phyloP scores from a whole-genome alignment of 257 asterid genomes.

The Rehmannia glutinosa region DNA sequence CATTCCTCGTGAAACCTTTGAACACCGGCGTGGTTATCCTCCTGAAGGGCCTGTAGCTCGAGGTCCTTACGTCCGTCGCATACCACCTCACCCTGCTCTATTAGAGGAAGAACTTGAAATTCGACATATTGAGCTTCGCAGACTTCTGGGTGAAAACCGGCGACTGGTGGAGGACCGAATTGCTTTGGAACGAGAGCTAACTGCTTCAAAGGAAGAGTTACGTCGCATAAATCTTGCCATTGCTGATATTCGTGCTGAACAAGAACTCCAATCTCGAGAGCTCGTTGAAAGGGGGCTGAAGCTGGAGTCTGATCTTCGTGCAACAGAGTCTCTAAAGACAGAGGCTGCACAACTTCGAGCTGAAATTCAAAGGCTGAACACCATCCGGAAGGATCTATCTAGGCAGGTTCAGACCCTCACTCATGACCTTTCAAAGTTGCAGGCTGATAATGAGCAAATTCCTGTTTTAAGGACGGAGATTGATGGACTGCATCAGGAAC shows the following conservation, averaged over 20 bases:
- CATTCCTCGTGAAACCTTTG: constrained; percentile 62
- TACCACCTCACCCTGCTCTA: constrained; percentile 81
- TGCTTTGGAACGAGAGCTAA: constrained; percentile 63
- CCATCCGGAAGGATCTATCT: constrained; percentile 59
- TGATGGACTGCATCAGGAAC: constrained; percentile 86
- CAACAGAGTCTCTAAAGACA: constrained; percentile 65
- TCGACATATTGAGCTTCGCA: constrained; percentile 66
- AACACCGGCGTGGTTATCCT: constrained; percentile 64
- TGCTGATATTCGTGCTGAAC: constrained; percentile 77
- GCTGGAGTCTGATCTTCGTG: constrained; percentile 86
- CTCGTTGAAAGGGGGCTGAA: constrained; percentile 67
- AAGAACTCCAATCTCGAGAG: constrained; percentile 72
- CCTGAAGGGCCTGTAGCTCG: constrained; percentile 49
- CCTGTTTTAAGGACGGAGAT: constrained; percentile 70
- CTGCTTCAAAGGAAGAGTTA: constrained; percentile 77
- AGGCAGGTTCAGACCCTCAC: constrained; percentile 64
- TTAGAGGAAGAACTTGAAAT: constrained; percentile 92
- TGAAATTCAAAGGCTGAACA: constrained; percentile 67
- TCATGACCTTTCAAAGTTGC: constrained; percentile 59
- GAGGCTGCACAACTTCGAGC: constrained; percentile 70
- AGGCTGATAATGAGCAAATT: constrained; percentile 73
- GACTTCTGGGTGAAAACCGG: constrained; percentile 82
- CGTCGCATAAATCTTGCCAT: constrained; percentile 65
- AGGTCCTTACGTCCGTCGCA: constrained; percentile 58
- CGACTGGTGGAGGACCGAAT: constrained; percentile 75